phyloP scores from a whole-genome alignment of 208 protist species.

The Acanthamoeba royreba region DNA sequence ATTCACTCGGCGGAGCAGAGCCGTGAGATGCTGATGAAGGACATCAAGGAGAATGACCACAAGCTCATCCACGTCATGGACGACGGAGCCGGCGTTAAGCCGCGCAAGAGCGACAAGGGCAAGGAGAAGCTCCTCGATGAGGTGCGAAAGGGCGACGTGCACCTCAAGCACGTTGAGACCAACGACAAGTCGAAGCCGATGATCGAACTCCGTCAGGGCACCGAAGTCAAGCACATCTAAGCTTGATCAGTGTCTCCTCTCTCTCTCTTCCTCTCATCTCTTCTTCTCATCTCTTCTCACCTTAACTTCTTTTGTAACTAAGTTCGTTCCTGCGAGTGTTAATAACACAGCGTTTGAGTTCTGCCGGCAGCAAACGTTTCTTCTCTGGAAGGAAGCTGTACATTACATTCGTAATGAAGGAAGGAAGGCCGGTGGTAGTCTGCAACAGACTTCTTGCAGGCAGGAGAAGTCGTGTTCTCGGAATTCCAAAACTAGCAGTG shows the following conservation, averaged over 20 bases:
- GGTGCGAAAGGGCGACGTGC: neutral
- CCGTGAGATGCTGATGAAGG: neutral
- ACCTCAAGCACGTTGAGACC: slow-evolving; percentile 19
- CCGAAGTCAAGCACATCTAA: slow-evolving; percentile 32
- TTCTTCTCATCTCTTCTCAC: neutral
- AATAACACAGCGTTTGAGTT: too few relatives aligned
- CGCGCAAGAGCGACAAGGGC: neutral
- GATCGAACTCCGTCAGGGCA: slow-evolving; percentile 3
- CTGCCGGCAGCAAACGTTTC: too few relatives aligned
- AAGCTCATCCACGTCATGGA: neutral
- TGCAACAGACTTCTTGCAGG: too few relatives aligned
- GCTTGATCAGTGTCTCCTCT: too few relatives aligned
- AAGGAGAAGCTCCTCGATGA: neutral
- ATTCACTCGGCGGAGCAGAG: neutral
- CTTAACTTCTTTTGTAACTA: neutral
- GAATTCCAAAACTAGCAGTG: too few relatives aligned
- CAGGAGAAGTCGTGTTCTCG: too few relatives aligned
- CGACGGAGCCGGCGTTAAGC: neutral
- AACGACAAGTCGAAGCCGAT: neutral
- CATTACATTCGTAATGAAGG: too few relatives aligned
- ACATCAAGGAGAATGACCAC: neutral
- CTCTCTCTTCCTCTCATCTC: too few relatives aligned
- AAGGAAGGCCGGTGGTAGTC: too few relatives aligned
- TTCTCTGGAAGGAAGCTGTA: too few relatives aligned
- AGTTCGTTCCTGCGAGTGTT: too few relatives aligned